Percentiles rank a stretch among this genome's conserved stretches.
These are phyloP conservation scores for Pigoraptor vietnamica DNA, from an alignment of 78 protist genomes.

Conservation along the genomic window DNA sequence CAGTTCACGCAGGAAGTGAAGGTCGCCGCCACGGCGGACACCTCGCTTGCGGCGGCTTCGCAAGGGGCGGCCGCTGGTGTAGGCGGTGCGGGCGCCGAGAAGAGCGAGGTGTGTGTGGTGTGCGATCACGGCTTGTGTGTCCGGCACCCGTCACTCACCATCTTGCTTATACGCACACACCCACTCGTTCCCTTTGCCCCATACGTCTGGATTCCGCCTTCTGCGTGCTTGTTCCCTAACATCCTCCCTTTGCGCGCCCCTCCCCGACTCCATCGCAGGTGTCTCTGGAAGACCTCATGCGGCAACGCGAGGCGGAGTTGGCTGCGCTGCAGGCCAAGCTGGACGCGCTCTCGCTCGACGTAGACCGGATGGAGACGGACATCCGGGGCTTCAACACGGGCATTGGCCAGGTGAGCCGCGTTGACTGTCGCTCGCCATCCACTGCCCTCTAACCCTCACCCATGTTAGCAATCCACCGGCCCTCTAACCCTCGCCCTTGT, in stretches of 20 bases:
- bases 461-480: no score
- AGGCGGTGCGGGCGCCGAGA: neutral
- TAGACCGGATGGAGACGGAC: neutral
- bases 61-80: neutral
- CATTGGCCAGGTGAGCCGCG: neutral
- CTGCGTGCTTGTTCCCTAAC: no score
- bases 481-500: no score
- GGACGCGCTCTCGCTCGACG: slow-evolving; percentile 11
- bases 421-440: no score
- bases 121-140: no score
- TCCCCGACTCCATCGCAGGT: no score
- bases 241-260: no score
- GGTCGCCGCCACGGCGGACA: neutral
- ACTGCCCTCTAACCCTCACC: no score
- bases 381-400: neutral
- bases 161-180: no score
- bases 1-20: slow-evolving; percentile 2
- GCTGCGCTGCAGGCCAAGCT: slow-evolving; percentile 12
- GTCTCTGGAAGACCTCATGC: slow-evolving; percentile 16
- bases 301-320: slow-evolving; percentile 29
- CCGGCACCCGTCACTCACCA: no score
- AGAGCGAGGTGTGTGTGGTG: neutral
- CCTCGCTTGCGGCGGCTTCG: neutral
- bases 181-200: no score
- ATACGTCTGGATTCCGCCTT: no score